Evolutionary conservation across 2,329 filamentous ascomycete species (phyloP).

Genomic region (Calcarisporium arbuscula): DNA sequence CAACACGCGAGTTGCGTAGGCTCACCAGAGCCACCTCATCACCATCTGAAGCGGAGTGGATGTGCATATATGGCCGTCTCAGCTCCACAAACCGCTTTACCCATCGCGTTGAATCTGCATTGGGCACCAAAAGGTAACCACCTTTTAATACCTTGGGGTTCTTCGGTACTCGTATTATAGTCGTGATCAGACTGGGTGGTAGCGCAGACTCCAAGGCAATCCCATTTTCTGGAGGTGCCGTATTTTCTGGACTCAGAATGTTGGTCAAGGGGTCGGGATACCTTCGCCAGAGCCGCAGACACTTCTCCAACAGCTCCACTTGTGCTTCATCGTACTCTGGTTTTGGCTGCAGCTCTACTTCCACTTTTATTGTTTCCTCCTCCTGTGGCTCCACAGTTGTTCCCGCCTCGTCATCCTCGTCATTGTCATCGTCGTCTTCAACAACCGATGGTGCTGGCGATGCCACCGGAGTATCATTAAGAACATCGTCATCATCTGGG

Average conservation of each 20-base stretch:
- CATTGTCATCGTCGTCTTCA: conserved; percentile 17
- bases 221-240: conserved; percentile 63
- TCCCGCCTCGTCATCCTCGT: conserved; percentile 15
- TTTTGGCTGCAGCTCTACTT: conserved; percentile 15
- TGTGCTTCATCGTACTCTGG: conserved; percentile 42
- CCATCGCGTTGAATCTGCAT: conserved; percentile 77
- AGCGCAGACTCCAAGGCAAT: conserved; percentile 38
- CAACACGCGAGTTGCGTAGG: conserved; percentile 81
- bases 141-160: conserved; percentile 77
- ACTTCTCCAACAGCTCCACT: conserved; percentile 43
- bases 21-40: conserved; percentile 90
- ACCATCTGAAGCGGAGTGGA: conserved; percentile 77
- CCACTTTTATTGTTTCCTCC: conserved; percentile 15
- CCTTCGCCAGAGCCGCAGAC: conserved; percentile 58
- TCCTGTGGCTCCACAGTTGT: too few relatives aligned
- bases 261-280: conserved; percentile 50
- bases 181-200: conserved; percentile 64
- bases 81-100: conserved; percentile 90
- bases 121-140: conserved; percentile 81
- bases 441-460: conserved; percentile 36
- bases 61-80: conserved; percentile 82
- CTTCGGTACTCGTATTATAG: conserved; percentile 71
- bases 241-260: conserved; percentile 55
- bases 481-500: conserved; percentile 48
- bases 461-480: conserved; percentile 50